Conservation (phyloP, 805 yeast species). For the Ogataea methylovora region DNA sequence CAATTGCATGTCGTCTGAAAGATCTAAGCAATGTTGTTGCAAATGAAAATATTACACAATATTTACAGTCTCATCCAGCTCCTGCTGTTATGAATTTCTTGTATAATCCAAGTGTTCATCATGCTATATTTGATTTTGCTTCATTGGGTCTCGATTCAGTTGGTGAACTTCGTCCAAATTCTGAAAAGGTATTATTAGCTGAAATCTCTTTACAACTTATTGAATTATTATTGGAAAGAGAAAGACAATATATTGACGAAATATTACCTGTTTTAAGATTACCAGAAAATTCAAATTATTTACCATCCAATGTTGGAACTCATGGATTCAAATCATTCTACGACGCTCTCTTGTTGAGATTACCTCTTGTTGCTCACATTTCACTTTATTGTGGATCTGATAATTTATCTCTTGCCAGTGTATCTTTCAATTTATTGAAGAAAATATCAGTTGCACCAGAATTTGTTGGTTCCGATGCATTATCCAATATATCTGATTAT, state of each 20-base stretch:
- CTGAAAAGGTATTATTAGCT: conserved; percentile 30
- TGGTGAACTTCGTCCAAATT: conserved; percentile 27
- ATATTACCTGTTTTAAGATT: conserved; percentile 42
- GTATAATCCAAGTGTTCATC: conserved; percentile 51
- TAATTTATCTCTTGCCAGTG: conserved; percentile 40
- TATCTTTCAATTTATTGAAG: conserved; percentile 45
- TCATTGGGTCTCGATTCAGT: conserved; percentile 54
- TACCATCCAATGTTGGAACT: conserved; percentile 40
- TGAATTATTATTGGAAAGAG: conserved; percentile 39
- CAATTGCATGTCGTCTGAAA: conserved; percentile 35
- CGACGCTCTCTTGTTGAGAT: conserved; percentile 63
- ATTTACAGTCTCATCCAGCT: conserved; percentile 63
- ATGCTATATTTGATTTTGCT: conserved; percentile 47
- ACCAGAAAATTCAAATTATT: conserved; percentile 29
- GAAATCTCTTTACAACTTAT: conserved; percentile 36
- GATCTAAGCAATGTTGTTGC: conserved; percentile 42
- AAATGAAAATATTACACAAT: conserved; percentile 37
- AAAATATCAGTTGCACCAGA: conserved; percentile 36
- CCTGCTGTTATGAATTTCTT: conserved; percentile 54
- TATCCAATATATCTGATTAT: conserved; percentile 14
- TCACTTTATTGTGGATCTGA: conserved; percentile 66
- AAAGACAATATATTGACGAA: conserved; percentile 52
- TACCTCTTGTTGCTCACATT: conserved; percentile 67
- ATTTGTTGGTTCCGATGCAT: conserved; percentile 26
- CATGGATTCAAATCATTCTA: conserved; percentile 58